These are phyloP conservation scores for Leavenworthia alabamica DNA, from an alignment of 345 rosid genomes.

Conservation along the genomic window DNA sequence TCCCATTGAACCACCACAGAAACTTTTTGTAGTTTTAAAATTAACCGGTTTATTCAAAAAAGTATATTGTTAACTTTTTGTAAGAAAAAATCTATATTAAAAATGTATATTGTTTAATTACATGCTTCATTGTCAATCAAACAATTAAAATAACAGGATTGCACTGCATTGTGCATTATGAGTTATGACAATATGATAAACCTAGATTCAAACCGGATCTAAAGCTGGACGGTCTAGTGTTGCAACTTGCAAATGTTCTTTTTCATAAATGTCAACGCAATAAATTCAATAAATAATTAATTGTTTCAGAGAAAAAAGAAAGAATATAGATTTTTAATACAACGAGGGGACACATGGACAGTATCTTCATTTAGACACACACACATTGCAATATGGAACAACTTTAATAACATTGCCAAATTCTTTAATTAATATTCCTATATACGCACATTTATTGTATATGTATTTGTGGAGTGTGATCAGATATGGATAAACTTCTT, in stretches of 20 bases:
- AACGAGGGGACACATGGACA: conserved; percentile 20
- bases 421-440: neutral
- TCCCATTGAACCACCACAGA: neutral
- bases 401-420: neutral
- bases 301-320: neutral
- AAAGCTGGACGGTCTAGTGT: neutral
- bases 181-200: no score
- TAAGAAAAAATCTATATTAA: no score
- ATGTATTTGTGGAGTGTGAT: neutral
- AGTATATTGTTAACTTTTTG: neutral
- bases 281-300: neutral
- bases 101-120: no score
- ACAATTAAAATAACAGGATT: neutral
- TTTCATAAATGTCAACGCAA: conserved; percentile 20
- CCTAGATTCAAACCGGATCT: neutral
- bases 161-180: neutral
- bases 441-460: neutral
- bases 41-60: no score
- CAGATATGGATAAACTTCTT: conserved; percentile 30
- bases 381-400: conserved; percentile 7
- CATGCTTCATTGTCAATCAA: no score
- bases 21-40: neutral
- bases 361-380: conserved; percentile 26
- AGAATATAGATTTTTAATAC: neutral
- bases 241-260: neutral